phyloP scores from a whole-genome alignment of 768 basidiomycete genomes.

The Suillus americanus region DNA sequence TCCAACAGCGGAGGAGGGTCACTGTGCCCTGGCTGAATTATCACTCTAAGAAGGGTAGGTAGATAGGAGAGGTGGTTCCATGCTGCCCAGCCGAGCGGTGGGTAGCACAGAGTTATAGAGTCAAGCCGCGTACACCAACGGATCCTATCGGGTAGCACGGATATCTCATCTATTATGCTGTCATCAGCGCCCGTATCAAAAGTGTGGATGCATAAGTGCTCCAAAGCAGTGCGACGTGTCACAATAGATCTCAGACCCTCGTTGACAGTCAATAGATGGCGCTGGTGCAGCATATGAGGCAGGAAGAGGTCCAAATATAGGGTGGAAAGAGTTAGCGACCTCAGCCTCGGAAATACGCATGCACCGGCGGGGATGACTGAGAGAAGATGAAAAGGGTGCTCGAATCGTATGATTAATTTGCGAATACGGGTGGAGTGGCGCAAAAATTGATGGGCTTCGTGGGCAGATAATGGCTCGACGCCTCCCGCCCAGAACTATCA shows the following conservation, averaged over 20 bases:
- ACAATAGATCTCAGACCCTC: background rate
- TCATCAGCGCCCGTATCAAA: background rate
- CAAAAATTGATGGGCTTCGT: background rate
- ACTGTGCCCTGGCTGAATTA: rapidly evolving
- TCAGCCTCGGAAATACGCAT: background rate
- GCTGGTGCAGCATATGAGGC: slow-evolving; percentile 17
- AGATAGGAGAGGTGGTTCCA: background rate
- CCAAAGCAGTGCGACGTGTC: background rate
- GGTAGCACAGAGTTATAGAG: background rate
- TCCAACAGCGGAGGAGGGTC: background rate
- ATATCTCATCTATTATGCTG: background rate
- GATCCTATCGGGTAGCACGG: background rate
- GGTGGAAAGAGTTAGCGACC: background rate
- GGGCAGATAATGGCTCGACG: background rate
- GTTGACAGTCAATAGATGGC: too few relatives aligned
- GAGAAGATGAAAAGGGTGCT: background rate
- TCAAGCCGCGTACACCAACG: background rate
- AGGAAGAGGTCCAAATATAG: background rate
- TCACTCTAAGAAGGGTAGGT: background rate
- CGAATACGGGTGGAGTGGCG: background rate
- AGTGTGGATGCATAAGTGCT: background rate
- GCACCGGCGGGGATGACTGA: background rate
- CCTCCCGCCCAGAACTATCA: background rate
- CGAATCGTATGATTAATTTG: background rate
- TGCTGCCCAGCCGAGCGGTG: background rate